These are phyloP conservation scores for Penicillium dipodomyicola DNA, from an alignment of 495 filamentous ascomycete species.

Conservation along the genomic window DNA sequence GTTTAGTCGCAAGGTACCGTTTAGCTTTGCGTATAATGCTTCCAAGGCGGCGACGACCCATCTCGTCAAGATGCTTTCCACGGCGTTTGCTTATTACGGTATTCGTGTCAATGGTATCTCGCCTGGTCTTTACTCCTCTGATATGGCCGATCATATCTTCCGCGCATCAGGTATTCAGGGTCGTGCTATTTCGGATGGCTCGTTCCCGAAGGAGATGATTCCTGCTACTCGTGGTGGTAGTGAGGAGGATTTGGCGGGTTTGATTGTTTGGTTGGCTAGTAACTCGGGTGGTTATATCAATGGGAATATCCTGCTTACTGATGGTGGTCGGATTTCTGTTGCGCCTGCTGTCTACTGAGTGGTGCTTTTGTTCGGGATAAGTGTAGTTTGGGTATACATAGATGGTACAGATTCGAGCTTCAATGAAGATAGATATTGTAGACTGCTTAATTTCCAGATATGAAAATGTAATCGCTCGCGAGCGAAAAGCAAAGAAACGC, in stretches of 20 bases:
- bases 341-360: conserved; percentile 49
- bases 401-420: conserved; percentile 2
- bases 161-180: conserved; percentile 16
- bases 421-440: not conserved
- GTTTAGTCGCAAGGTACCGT: conserved; percentile 54
- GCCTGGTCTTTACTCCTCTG: conserved; percentile 63
- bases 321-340: conserved; percentile 56
- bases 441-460: not conserved
- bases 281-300: conserved; percentile 60
- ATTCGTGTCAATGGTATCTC: conserved; percentile 66
- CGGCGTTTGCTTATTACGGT: conserved; percentile 51
- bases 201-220: conserved; percentile 44
- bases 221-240: conserved; percentile 53
- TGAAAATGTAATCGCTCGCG: not conserved
- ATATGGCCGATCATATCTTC: conserved; percentile 53
- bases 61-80: conserved; percentile 60
- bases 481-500: not conserved
- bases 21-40: conserved; percentile 59
- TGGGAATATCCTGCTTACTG: conserved; percentile 54
- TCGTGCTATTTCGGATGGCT: conserved; percentile 38
- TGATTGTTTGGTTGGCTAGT: conserved; percentile 62
- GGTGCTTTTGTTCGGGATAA: not conserved
- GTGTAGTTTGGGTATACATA: not conserved
- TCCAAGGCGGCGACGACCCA: conserved; percentile 65
- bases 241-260: conserved; percentile 62